Conservation (phyloP, 768 basidiomycete species). For the Pulveroboletus sp. region DNA sequence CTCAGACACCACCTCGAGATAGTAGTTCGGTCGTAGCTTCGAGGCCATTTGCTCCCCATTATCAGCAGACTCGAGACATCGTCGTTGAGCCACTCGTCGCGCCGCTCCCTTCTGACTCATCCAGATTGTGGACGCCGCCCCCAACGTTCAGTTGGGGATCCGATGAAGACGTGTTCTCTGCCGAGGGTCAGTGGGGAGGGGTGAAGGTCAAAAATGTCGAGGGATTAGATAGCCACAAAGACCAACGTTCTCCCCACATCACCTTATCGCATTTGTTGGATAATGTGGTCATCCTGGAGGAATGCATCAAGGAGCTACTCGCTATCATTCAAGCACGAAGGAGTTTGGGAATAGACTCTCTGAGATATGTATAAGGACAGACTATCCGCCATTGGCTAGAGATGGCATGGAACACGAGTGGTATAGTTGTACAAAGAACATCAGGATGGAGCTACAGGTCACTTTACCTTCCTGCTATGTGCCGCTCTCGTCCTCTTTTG, state of each 20-base stretch:
- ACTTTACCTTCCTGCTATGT: slow-evolving; percentile 36
- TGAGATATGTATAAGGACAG: slow-evolving; percentile 59
- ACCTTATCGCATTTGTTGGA: slow-evolving; percentile 84
- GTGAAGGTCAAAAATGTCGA: slow-evolving; percentile 21
- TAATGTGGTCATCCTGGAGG: slow-evolving; percentile 92
- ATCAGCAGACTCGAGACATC: slow-evolving; percentile 70
- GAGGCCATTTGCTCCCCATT: slow-evolving; percentile 83
- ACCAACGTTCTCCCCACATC: slow-evolving; percentile 40
- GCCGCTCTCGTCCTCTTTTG: slow-evolving; percentile 45
- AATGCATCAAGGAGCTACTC: slow-evolving; percentile 88
- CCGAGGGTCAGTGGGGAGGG: slow-evolving; percentile 41
- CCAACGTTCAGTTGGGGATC: slow-evolving; percentile 47
- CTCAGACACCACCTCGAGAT: slow-evolving; percentile 43
- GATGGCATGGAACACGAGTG: not conserved
- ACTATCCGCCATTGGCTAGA: not conserved
- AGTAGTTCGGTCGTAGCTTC: slow-evolving; percentile 45
- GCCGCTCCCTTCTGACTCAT: slow-evolving; percentile 42
- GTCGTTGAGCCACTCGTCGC: slow-evolving; percentile 66
- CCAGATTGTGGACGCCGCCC: slow-evolving; percentile 61
- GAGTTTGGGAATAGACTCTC: slow-evolving; percentile 77
- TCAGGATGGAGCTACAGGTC: not conserved
- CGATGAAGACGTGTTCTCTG: slow-evolving; percentile 66
- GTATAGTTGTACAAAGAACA: not conserved
- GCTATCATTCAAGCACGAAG: slow-evolving; percentile 81
- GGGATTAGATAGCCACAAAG: slow-evolving; percentile 16